Base-by-base conservation (phyloP, 345 rosid genomes). In the Hypericum perforatum region DNA sequence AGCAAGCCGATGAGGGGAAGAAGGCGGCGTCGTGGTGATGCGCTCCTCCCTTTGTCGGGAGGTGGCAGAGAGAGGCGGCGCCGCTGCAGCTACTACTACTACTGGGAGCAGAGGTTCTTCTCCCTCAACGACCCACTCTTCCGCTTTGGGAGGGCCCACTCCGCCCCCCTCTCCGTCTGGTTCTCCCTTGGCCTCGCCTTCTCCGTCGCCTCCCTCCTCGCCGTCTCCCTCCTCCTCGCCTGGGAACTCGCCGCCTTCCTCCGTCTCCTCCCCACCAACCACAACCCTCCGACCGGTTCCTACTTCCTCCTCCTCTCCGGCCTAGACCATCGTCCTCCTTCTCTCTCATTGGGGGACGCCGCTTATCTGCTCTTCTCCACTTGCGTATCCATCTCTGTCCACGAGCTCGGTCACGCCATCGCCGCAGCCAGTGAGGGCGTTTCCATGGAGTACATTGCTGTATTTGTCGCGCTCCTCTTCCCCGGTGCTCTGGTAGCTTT, bases 401-500 rank as follows among this genome's bases (percentile, higher is more conserved):
- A 85, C 69, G 96, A 92, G 68, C 60, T 88, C 11, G 98, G 98
- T 11, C 98, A 92, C 56, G 95, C 96, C 48, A 46, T 84, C 43
- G 83, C 95, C 53, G 96, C 96, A 63, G 86, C 96, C 7, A 85
- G 96, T 70, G 98, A 85, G 75, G 95, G 92, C 50, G 63, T 91
- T 59, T 83, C 72, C 67, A 67, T 71, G 70, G 96, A 91, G 58
- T 83, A 85, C 70, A 64, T 91, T 59, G 95, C 96, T 14, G 55
- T 92, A 59, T 85, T 85, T 61, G 36, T 87, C n/a, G 96, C 98
- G 7, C 57, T 78, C 69, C 42, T 92, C 8, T 92, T 92, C 56
- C 96, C 98, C 1, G 95, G 98, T 41, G 98, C 96, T 45, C 76
- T 88, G 39, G 94, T 83, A 49, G 96, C 98, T 67, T 81, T 92